Evolutionary conservation across 2,329 filamentous ascomycete genomes (phyloP), one percentile per base, ranked within the genome.

Genomic region (Rhexocercosporidium sp.): DNA sequence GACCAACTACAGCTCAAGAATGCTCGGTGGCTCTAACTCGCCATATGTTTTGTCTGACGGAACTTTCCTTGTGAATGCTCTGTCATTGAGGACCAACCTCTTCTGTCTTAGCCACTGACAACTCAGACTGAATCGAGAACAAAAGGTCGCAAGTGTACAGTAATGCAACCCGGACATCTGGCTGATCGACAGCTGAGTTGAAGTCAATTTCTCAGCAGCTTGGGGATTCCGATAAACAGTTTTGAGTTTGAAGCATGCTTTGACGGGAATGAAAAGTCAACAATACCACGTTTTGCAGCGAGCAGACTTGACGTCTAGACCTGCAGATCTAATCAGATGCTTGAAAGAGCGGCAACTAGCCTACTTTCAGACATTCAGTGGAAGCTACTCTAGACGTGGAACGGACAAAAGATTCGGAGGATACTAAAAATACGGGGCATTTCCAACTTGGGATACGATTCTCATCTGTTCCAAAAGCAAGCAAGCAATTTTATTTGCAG

Each of bases 141-240:
- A 8, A n/a, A 18, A 29, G 6, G 27, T 31, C 20, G 31, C 37
- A 53, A 7, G 34, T 9, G 44, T 34, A 8, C 2, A 25, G 22
- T 18, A 27, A 41, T 41, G 20, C 14, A 22, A 53, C 27, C 29
- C 41, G 20, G 3, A 49, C 20, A 31, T 39, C 31, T 44, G 9
- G 39, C 51, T 14, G 54, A 59, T 64, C 53, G 41, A 29, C 44
- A 62, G 59, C 47, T 44, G 46, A 49, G 39, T 61, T 39, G 46
- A 25, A 61, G 44, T 25, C 20, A 22, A 22, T 44, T 62, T 27
- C 16, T 31, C 20, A 25, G 14, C 46, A n/a, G 29, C 44, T 39
- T 29, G 27, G 29, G 44, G 29, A 51, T 11, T 27, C 29, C 59
- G 59, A 62, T 18, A 51, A 3, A 62, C n/a, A 51, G 18, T 34